A percentile compares a stretch with the other conserved stretches of the same genome.
These are phyloP conservation scores for Globisporangium abappressorium DNA, from an alignment of 352 stramenopile species.

Conservation along the genomic window DNA sequence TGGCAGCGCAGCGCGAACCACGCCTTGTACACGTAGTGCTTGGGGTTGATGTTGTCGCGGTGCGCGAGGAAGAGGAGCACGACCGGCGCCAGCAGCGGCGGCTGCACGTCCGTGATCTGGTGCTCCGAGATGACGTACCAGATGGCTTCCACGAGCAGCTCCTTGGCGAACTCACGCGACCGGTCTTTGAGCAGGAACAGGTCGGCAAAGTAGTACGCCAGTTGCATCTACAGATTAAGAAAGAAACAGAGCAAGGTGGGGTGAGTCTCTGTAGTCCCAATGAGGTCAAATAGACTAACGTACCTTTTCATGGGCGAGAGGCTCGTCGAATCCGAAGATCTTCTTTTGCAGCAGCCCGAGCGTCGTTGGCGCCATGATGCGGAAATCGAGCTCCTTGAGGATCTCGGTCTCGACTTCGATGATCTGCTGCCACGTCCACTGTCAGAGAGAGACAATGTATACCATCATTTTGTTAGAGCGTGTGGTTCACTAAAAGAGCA, in stretches of 20 bases:
- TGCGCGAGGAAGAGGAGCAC: slow-evolving; percentile 62
- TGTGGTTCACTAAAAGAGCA: not conserved
- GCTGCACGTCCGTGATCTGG: slow-evolving; percentile 44
- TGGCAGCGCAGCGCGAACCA: slow-evolving; percentile 71
- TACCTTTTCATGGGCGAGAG: slow-evolving; percentile 12
- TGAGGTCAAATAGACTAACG: not conserved
- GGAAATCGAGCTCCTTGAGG: slow-evolving; percentile 43
- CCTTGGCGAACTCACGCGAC: slow-evolving; percentile 37
- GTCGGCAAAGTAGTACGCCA: slow-evolving; percentile 61
- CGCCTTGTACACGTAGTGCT: slow-evolving; percentile 39
- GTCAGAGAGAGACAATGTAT: not conserved
- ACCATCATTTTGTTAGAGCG: not conserved
- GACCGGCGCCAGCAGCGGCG: slow-evolving; percentile 45
- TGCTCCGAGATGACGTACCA: slow-evolving; percentile 53
- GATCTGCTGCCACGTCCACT: slow-evolving; percentile 73
- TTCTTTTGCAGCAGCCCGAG: slow-evolving; percentile 42
- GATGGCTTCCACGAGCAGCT: slow-evolving; percentile 53
- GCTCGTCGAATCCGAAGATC: slow-evolving; percentile 26
- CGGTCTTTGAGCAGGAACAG: slow-evolving; percentile 48
- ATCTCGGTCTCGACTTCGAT: slow-evolving; percentile 44
- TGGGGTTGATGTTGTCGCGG: slow-evolving; percentile 66
- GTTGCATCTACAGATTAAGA: slow-evolving; percentile 26
- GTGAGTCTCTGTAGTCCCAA: not conserved
- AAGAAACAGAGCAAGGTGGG: not conserved
- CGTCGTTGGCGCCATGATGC: slow-evolving; percentile 51